These are phyloP conservation scores for Plantago major DNA, from an alignment of 257 asterid genomes.

Conservation along the genomic window DNA sequence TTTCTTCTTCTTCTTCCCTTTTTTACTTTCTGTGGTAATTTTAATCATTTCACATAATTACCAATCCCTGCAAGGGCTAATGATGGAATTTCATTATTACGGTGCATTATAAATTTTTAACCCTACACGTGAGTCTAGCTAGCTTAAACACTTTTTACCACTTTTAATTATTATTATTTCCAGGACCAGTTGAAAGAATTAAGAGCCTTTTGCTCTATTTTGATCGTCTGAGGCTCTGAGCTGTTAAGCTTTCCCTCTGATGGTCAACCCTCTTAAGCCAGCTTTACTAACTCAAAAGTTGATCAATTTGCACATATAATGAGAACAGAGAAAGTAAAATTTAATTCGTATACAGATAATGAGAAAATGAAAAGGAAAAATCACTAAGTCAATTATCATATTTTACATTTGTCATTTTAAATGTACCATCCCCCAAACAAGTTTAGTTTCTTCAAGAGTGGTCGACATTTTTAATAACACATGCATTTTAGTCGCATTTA, in stretches of 20 bases:
- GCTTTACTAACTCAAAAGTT: conserved; percentile 3
- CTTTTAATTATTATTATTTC: conserved; percentile 14
- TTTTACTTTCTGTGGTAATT: conserved; percentile 34
- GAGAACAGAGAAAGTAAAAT: background rate
- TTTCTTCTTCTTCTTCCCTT: conserved; percentile 5
- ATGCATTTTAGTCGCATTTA: too few species aligned
- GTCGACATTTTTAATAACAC: too few species aligned
- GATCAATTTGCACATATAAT: too few species aligned
- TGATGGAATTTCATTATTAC: conserved; percentile 65
- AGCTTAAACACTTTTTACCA: conserved; percentile 20
- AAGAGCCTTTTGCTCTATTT: conserved; percentile 20
- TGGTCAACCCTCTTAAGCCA: conserved; percentile 23
- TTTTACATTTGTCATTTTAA: too few species aligned
- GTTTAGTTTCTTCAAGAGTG: too few species aligned
- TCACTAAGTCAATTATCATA: too few species aligned
- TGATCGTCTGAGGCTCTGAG: conserved; percentile 32
- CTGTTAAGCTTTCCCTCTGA: conserved; percentile 26
- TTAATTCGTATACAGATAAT: too few species aligned
- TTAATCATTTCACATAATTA: conserved; percentile 73
- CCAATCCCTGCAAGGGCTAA: conserved; percentile 71
- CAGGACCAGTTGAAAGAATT: conserved; percentile 31
- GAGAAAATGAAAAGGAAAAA: too few species aligned
- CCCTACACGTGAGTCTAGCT: conserved; percentile 74
- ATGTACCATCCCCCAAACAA: too few species aligned
- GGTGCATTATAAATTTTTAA: conserved; percentile 37